Evolutionary conservation across 179 eudicot species (phyloP).

Genomic region (Carnegiea gigantea): DNA sequence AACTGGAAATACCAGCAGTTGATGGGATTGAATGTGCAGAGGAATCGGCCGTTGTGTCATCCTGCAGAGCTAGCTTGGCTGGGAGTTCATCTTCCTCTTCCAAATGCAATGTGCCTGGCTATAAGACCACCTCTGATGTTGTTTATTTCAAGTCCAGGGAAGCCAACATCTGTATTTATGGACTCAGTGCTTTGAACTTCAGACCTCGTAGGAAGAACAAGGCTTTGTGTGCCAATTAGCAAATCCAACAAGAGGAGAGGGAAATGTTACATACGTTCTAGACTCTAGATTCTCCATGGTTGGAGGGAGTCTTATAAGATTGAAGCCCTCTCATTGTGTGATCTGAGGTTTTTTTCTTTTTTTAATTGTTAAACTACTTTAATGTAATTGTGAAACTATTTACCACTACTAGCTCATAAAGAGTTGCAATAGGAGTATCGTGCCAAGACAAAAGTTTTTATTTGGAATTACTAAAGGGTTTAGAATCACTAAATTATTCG

Average conservation of each 20-base stretch:
- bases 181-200: conserved; percentile 63
- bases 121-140: conserved; percentile 59
- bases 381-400: neutral
- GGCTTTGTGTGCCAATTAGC: conserved; percentile 55
- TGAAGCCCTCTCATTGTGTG: neutral
- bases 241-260: neutral
- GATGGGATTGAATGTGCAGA: conserved; percentile 87
- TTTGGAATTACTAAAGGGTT: too few species aligned
- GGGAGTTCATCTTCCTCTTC: conserved; percentile 30
- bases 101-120: conserved; percentile 72
- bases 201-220: conserved; percentile 55
- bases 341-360: neutral
- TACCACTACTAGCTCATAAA: too few species aligned
- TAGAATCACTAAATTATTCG: too few species aligned
- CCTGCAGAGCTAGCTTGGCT: conserved; percentile 67
- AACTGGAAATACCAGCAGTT: conserved; percentile 62
- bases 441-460: too few species aligned
- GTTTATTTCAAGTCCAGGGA: conserved; percentile 58
- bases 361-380: neutral
- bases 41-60: conserved; percentile 45
- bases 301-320: neutral
- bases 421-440: too few species aligned
- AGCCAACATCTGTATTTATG: conserved; percentile 72
- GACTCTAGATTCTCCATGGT: neutral
- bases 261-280: neutral